Evolutionary conservation across 2,329 filamentous ascomycete species (phyloP).

Genomic region (Calonectria crousiana): DNA sequence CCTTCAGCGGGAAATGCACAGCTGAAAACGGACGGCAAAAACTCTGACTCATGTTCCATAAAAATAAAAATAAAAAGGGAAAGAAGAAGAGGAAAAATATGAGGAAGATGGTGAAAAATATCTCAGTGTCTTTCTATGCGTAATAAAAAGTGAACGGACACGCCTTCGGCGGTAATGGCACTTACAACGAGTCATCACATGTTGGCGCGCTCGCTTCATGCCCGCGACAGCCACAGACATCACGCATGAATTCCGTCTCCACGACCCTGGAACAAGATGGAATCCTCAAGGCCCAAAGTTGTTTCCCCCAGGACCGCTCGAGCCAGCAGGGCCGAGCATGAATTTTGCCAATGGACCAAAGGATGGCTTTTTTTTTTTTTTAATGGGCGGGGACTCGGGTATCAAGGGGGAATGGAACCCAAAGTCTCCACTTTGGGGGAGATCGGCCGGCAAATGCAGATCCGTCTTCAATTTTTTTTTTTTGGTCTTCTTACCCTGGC

Average conservation of each 20-base stretch:
- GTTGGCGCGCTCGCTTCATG: not conserved
- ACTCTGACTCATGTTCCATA: not conserved
- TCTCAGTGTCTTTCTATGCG: not conserved
- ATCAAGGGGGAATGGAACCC: conserved; percentile 43
- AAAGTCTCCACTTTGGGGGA: not conserved
- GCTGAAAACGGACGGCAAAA: conserved; percentile 2
- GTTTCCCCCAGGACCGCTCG: not conserved
- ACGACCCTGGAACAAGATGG: not conserved
- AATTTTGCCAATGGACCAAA: not conserved
- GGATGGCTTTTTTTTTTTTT: not conserved
- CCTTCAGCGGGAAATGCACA: not conserved
- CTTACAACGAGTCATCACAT: conserved; percentile 3
- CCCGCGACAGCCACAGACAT: not conserved
- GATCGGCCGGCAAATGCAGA: conserved; percentile 11
- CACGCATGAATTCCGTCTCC: not conserved
- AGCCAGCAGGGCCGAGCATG: not conserved
- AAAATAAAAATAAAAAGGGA: no score
- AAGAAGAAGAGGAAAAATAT: not conserved
- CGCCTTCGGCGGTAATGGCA: not conserved
- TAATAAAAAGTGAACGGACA: not conserved
- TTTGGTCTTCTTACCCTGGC: not conserved
- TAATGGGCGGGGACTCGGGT: conserved; percentile 37
- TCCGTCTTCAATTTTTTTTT: not conserved
- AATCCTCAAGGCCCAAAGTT: not conserved
- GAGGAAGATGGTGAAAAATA: not conserved